A percentile compares a stretch with the other conserved stretches of the same genome.
phyloP scores from a whole-genome alignment of 1,284 basidiomycete species.

The Tilletia horrida region DNA sequence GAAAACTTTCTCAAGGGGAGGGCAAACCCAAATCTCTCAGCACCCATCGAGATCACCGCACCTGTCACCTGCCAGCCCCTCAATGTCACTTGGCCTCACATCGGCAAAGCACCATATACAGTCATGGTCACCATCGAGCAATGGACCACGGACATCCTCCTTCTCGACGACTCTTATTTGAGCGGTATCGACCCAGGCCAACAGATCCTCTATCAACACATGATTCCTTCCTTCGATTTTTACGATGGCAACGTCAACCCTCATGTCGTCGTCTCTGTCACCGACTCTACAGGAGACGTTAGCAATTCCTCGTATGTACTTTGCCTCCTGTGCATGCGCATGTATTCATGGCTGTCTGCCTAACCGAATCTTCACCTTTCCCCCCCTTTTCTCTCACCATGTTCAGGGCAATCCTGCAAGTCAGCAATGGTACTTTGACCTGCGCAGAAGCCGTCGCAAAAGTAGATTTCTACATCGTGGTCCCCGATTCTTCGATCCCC shows the following conservation, averaged over 20 bases:
- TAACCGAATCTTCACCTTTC: background rate
- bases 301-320: conserved; percentile 30
- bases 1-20: background rate
- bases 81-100: conserved; percentile 41
- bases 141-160: conserved; percentile 33
- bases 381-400: background rate
- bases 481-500: background rate
- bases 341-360: no score
- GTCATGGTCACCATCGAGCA: conserved; percentile 38
- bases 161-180: conserved; percentile 32
- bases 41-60: conserved; percentile 11
- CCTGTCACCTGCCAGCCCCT: conserved; percentile 35
- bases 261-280: conserved; percentile 35
- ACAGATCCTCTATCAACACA: conserved; percentile 37
- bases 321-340: background rate
- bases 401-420: background rate
- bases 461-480: conserved; percentile 11
- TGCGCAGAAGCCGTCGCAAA: background rate
- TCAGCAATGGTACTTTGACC: conserved; percentile 10
- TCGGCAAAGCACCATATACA: conserved; percentile 37
- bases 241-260: conserved; percentile 29
- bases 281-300: conserved; percentile 37
- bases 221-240: conserved; percentile 27
- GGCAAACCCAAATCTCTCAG: background rate
- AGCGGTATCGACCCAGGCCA: conserved; percentile 26